A percentile compares a stretch with the other conserved stretches of the same genome.
phyloP scores from a whole-genome alignment of 2,329 filamentous ascomycete species.

The Alternaria alternata region DNA sequence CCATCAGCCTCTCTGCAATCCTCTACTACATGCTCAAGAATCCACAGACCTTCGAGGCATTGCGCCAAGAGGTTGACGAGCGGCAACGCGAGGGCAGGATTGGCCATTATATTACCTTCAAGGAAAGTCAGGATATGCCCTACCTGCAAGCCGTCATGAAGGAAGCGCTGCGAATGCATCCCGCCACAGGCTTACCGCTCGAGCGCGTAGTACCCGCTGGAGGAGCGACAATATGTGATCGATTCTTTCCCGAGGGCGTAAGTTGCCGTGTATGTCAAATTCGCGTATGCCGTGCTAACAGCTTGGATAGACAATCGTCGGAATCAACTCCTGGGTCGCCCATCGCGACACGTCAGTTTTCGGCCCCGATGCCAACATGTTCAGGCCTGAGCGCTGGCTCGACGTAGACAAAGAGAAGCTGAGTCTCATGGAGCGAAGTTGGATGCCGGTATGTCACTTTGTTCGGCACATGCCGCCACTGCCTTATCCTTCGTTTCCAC shows the following conservation, averaged over 20 bases:
- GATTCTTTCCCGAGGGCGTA: conserved; percentile 28
- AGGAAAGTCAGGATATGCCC: conserved; percentile 37
- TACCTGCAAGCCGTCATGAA: conserved; percentile 42
- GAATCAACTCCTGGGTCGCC: conserved; percentile 32
- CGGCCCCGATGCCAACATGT: conserved; percentile 25
- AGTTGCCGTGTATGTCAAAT: conserved; percentile 2
- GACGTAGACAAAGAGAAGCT: conserved; percentile 19
- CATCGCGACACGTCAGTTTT: conserved; percentile 26
- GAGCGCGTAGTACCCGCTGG: conserved; percentile 30
- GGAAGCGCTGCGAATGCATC: conserved; percentile 37
- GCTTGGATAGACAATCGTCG: conserved; percentile 23
- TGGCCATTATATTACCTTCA: conserved; percentile 22
- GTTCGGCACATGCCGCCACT: neutral
- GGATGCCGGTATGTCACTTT: conserved; percentile 26
- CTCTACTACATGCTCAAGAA: conserved; percentile 32
- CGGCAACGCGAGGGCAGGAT: neutral
- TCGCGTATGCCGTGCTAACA: neutral
- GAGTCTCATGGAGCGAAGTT: conserved; percentile 27
- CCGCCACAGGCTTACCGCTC: conserved; percentile 32
- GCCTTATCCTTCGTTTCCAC: neutral
- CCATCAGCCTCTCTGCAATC: conserved; percentile 45
- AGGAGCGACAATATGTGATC: conserved; percentile 23
- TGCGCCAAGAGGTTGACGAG: conserved; percentile 27
- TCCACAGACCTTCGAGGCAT: conserved; percentile 17
- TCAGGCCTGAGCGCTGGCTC: conserved; percentile 33